Evolutionary conservation across 305 asterid species (phyloP), one percentile per base, ranked within the genome.

Genomic region (Fraxinus greggii): DNA sequence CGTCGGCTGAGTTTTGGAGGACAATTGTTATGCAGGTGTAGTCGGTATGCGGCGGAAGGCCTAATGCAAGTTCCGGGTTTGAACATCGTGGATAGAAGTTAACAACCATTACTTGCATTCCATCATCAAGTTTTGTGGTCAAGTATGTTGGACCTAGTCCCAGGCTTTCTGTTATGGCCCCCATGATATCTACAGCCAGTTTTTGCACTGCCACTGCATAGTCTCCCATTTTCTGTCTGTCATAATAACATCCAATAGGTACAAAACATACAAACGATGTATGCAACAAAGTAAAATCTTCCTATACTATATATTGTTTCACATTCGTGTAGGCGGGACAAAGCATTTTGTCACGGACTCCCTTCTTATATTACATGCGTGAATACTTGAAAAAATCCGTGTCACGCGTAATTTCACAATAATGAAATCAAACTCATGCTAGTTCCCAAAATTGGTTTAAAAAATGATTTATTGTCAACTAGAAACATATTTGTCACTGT

Each of bases 71-170:
- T 7, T 79, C 80, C 0, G 90, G 89, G 26, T 85, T 59, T 2
- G 90, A 90, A 67, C 92, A 86, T 0, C 88, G 84, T 1, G 91
- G 92, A 65, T 87, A 89, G 67, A 84, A 84, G 77, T 89, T 91
- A 10, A 83, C 81, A 2, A 86, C 83, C 65, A 89, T 79, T 59
- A 88, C 89, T 75, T 88, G 89, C 87, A 85, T 51, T n/a, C 92
- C 92, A 10, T 84, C 38, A 0, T 85, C 51, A 9, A 89, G 80
- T 83, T 85, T 88, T 9, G 42, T 5, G 56, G 33, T 70, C 10
- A 88, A 38, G 79, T 90, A 85, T 2, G 69, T 72, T 10, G 85
- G 90, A 51, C 91, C 88, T 5, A 90, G 81, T 3, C 91, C 90
- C 1, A 90, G 82, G 8, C 86, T 75, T 80, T 89, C 92, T 0